Evolutionary conservation across 257 asterid genomes (phyloP), one percentile per base, ranked within the genome.

Genomic region (Capsicum pubescens): DNA sequence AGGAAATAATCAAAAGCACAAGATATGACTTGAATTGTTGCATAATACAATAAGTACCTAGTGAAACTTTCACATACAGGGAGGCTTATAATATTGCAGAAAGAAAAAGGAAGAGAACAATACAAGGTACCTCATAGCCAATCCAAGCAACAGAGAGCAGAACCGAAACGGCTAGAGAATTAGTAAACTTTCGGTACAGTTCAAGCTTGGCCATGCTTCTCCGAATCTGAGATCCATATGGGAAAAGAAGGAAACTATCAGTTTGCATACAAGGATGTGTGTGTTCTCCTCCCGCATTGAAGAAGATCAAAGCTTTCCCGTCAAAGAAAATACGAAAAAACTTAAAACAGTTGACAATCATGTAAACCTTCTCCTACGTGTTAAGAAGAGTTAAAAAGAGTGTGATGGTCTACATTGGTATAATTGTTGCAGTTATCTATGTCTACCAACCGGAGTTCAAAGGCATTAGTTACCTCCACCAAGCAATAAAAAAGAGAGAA

Each of bases 91-190:
- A 26, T 52, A 76, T 14, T 52, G 63, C 10, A 46, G 48, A 46
- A 54, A 57, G 72, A 32, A 36, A 21, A 39, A 58, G 26, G 44
- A 58, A 86, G 39, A 64, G 71, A 15, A 16, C 70, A 5, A 61
- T 46, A 61, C 15, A 63, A 46, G 54, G 50, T 89, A 96, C 99
- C 98, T 96, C 99, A 86, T 93, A 96, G 72, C 99, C 99, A 79
- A 96, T 94, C 99, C 99, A 96, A 83, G 97, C 98, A 84, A 96
- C 97, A 32, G 98, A 94, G 64, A 96, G 90, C 84, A 96, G 89
- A 88, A 96, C 94, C 42, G 97, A 90, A 55, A 93, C 89, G 69
- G 99, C 98, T 55, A 96, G 90, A 83, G 97, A 79, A 84, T 96
- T 96, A 70, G 99, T 94, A 84, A 96, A 94, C 87, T 93, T 96